phyloP scores from a whole-genome alignment of 352 stramenopile genomes.

The Globisporangium megalacanthum region DNA sequence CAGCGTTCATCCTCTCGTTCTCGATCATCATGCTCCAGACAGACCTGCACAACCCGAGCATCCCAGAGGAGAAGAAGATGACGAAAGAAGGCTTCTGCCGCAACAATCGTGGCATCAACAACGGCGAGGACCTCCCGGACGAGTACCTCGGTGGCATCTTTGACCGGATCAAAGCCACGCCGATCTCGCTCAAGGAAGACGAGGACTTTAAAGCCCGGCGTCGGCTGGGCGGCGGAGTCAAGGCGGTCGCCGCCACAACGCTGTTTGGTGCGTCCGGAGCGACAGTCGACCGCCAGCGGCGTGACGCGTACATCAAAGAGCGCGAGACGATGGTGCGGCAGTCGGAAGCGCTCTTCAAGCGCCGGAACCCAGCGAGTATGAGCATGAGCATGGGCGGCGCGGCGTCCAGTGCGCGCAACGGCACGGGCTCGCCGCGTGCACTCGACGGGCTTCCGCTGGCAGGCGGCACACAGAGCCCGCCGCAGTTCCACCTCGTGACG shows the following conservation, averaged over 20 bases:
- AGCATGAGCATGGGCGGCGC: too few species aligned
- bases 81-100: constrained; percentile 95
- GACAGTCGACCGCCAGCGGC: constrained; percentile 52
- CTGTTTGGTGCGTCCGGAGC: constrained; percentile 63
- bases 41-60: constrained; percentile 99
- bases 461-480: constrained; percentile 15
- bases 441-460: constrained; percentile 3
- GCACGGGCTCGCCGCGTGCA: constrained; percentile 16
- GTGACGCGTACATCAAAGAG: constrained; percentile 83
- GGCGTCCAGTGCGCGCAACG: constrained; percentile 14
- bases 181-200: constrained; percentile 97
- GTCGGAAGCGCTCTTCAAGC: constrained; percentile 75
- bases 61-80: constrained; percentile 97
- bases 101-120: constrained; percentile 97
- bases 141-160: constrained; percentile 95
- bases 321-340: constrained; percentile 78
- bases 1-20: constrained; percentile 98
- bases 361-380: constrained; percentile 32
- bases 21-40: constrained; percentile 86
- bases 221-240: constrained; percentile 20
- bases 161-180: constrained; percentile 92
- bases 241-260: constrained; percentile 27
- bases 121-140: constrained; percentile 92
- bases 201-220: constrained; percentile 62
- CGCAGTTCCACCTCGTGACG: constrained; percentile 62